Base-by-base conservation (phyloP, 139 green algal genomes). In the Edaphochlamys debaryana region DNA sequence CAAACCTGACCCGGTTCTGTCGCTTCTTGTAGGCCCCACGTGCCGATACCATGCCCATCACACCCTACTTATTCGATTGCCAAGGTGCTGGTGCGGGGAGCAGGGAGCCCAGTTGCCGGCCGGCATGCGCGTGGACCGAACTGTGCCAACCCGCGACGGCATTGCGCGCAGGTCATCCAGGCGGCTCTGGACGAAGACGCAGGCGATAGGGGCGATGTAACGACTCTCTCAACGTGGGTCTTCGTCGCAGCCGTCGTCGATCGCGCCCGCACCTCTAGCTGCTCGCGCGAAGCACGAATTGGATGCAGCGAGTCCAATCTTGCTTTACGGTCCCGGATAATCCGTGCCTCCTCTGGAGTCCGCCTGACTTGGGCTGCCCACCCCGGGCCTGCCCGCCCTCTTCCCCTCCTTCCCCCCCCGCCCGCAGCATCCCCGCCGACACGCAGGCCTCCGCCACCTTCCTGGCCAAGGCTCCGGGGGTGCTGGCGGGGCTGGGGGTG, bases 381-480 rank as follows among this genome's bases (percentile, higher is more conserved):
- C n/a, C n/a, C n/a, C n/a, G n/a, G n/a, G n/a, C n/a, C n/a, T n/a
- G n/a, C n/a, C n/a, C n/a, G n/a, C n/a, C n/a, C n/a, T n/a, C n/a
- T n/a, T n/a, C n/a, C n/a, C n/a, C n/a, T n/a, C n/a, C n/a, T n/a
- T n/a, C n/a, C n/a, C n/a, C n/a, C n/a, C n/a, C n/a, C n/a, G n/a
- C 45, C 8, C 69, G 74, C 93, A 98, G 95, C 11, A 95, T 99
- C 29, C 90, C 95, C 0, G 83, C 87, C 17, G 84, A 72, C 38
- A 96, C 90, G 0, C 80, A 90, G 56, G 96, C 94, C 20, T 85
- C 79, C 2, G 98, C 93, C 17, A 94, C 89, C 17, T 99, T 99
- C 76, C 79, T 99, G 30, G 95, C 97, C 17, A 99, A 99, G 85
- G 94, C 90, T 15, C 83, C 94, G 23, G 98, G 98, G 8, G 89